phyloP scores from a whole-genome alignment of 179 eudicot genomes.

The Nepenthes alata region DNA sequence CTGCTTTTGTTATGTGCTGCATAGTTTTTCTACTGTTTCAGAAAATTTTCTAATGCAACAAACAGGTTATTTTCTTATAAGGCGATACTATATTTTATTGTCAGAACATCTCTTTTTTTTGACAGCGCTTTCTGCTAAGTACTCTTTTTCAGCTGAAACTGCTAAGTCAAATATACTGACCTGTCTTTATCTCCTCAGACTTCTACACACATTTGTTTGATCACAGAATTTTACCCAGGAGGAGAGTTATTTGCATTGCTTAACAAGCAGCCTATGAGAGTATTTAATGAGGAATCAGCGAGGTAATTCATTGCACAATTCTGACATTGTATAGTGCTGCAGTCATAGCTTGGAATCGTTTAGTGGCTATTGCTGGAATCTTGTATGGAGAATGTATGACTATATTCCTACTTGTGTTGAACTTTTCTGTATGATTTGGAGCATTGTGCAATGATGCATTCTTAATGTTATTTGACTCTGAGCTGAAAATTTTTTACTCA shows the following conservation, averaged over 20 bases:
- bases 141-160: background rate
- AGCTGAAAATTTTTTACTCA: background rate
- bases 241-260: conserved; percentile 79
- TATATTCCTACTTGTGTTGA: no score
- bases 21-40: background rate
- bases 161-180: conserved; percentile 5
- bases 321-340: background rate
- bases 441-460: no score
- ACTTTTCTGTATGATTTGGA: no score
- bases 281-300: conserved; percentile 86
- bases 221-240: conserved; percentile 3
- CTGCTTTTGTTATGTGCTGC: background rate
- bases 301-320: conserved; percentile 32
- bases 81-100: background rate
- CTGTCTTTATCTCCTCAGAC: conserved; percentile 42
- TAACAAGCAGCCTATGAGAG: conserved; percentile 90
- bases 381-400: background rate
- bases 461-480: background rate
- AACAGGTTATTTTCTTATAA: background rate
- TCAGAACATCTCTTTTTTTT: background rate
- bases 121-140: background rate
- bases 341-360: background rate
- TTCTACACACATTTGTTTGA: conserved; percentile 32
- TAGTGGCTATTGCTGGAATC: background rate
- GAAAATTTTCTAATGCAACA: background rate